Base-by-base conservation (phyloP, 345 rosid species). In the Rhizophora apiculata region DNA sequence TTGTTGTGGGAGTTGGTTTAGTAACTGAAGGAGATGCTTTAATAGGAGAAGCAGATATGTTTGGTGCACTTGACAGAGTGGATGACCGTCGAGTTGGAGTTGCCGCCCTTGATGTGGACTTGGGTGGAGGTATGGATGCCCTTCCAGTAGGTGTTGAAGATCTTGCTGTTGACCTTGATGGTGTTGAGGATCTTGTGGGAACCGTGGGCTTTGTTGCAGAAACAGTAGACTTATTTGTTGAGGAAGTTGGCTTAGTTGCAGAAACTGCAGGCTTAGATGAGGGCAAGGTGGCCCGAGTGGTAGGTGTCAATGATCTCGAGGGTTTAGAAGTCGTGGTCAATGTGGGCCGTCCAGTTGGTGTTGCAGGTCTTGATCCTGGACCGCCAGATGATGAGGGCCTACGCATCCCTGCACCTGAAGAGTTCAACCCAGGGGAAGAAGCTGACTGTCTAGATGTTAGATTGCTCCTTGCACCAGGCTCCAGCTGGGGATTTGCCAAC, bases 351-450 rank as follows among this genome's bases (percentile, higher is more conserved):
- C 96, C 92, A 46, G 93, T 85, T 58, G 98, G 99, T 1, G 97
- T 95, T 72, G 82, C 69, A 46, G 96, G 96, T 85, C 99, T 89
- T 69, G 97, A 92, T 68, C 96, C 95, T 26, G 90, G 91, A 79
- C 96, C 98, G 31, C 96, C 90, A 19, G 99, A 88, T n/a, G 99
- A 95, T 64, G 92, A 90, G 52, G 96, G 97, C 79, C 97, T 85
- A n/a, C 92, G 91, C 62, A 37, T 74, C 52, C 87, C 87, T 66
- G 84, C 71, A 70, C 76, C 76, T 10, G 92, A 83, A 74, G 90
- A 76, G 81, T 81, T 92, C 69, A 82, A 66, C 66, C 95, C 97
- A 68, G 94, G 87, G 52, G 97, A 90, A 21, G 91, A 84, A 75
- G 79, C 73, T 24, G 77, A 82, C 72, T 90, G 96, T 76, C 84